Percentiles rank a stretch among this genome's conserved stretches.
Conservation (phyloP, 495 filamentous ascomycete genomes). For the Lophium mytilinum region DNA sequence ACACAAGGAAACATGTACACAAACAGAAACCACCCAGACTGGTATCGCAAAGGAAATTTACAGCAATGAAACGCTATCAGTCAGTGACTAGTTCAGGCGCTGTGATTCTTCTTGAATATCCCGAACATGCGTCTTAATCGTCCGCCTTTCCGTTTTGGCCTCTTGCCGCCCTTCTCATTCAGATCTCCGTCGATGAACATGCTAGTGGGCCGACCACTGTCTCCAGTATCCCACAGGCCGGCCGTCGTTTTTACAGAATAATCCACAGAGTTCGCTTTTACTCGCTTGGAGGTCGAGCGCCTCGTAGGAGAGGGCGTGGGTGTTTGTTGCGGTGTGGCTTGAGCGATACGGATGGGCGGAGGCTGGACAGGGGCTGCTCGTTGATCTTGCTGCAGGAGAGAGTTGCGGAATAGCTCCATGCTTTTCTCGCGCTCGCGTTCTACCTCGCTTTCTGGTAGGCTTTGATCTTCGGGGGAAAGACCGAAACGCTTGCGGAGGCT, state of each 20-base stretch:
- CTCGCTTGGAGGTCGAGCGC: not conserved
- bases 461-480: slow-evolving; percentile 11
- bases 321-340: not conserved
- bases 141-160: slow-evolving; percentile 10
- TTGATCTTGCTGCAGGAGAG: not conserved
- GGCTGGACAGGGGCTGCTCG: not conserved
- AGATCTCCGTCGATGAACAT: slow-evolving; percentile 8
- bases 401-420: slow-evolving; percentile 16
- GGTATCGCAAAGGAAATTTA: too few species aligned
- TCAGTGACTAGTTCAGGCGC: too few species aligned
- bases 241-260: slow-evolving; percentile 17
- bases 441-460: slow-evolving; percentile 16
- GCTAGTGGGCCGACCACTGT: slow-evolving; percentile 17
- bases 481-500: slow-evolving; percentile 20
- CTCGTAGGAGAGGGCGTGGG: slow-evolving; percentile 10
- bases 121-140: not conserved
- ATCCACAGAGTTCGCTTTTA: slow-evolving; percentile 11
- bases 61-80: too few species aligned
- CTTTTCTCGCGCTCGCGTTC: slow-evolving; percentile 18
- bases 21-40: too few species aligned
- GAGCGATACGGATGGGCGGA: not conserved
- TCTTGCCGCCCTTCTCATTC: slow-evolving; percentile 8
- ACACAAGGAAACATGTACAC: too few species aligned
- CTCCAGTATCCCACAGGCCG: slow-evolving; percentile 21
- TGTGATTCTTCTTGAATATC: not conserved